These are phyloP conservation scores for Backusella circina DNA, from an alignment of 192 early-diverging fungal species.

Conservation along the genomic window DNA sequence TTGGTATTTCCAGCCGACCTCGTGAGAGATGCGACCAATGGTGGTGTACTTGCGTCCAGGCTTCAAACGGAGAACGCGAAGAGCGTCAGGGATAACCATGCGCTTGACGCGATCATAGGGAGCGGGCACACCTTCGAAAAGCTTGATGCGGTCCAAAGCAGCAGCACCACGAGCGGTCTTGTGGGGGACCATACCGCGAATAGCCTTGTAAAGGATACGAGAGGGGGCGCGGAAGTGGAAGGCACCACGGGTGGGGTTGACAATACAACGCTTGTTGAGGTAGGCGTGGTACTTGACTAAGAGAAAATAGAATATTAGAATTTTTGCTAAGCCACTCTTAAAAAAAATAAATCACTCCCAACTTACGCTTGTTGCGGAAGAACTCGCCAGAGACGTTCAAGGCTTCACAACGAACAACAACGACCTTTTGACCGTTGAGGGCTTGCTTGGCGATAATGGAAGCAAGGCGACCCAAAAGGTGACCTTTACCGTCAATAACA, in stretches of 20 bases:
- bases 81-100: conserved; percentile 94
- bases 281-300: conserved; percentile 93
- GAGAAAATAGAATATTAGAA: conserved; percentile 2
- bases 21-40: conserved; percentile 87
- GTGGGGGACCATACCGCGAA: conserved; percentile 99
- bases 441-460: conserved; percentile 98
- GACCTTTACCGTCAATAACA: conserved; percentile 99
- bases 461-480: conserved; percentile 96
- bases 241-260: conserved; percentile 94
- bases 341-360: not conserved
- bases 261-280: conserved; percentile 96
- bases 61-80: conserved; percentile 94
- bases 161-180: conserved; percentile 98
- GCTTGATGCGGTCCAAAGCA: conserved; percentile 96
- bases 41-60: conserved; percentile 98
- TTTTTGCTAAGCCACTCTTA: not conserved
- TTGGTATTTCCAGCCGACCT: conserved; percentile 99
- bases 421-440: conserved; percentile 96
- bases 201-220: conserved; percentile 92
- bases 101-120: conserved; percentile 97
- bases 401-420: conserved; percentile 98
- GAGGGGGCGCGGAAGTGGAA: conserved; percentile 99
- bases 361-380: conserved; percentile 99
- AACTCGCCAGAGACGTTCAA: conserved; percentile 97
- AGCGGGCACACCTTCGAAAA: conserved; percentile 98